These are phyloP conservation scores for Penicillium macrosclerotiorum DNA, from an alignment of 495 filamentous ascomycete genomes.

Conservation along the genomic window DNA sequence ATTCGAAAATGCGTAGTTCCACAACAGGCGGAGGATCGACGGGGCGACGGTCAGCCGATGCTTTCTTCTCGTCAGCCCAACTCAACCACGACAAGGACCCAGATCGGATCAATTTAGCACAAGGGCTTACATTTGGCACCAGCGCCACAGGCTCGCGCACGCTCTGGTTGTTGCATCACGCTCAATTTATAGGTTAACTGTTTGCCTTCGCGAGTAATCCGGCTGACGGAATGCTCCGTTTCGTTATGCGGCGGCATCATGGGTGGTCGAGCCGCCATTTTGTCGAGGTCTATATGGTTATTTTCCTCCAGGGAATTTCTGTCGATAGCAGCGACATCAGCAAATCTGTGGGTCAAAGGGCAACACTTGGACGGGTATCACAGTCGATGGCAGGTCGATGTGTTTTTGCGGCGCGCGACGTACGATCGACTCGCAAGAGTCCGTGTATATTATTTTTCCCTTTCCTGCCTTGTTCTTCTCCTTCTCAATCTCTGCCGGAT, in stretches of 20 bases:
- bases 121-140: constrained; percentile 81
- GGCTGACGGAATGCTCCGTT: constrained; percentile 54
- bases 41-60: constrained; percentile 91
- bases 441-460: no score
- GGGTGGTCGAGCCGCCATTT: constrained; percentile 35
- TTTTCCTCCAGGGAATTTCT: constrained; percentile 5
- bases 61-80: constrained; percentile 41
- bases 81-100: neutral
- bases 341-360: no score
- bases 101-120: neutral
- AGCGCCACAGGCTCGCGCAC: constrained; percentile 92
- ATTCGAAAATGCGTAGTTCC: constrained; percentile 85
- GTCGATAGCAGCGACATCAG: constrained; percentile 15
- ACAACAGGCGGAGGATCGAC: constrained; percentile 97
- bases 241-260: constrained; percentile 51
- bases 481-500: no score
- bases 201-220: constrained; percentile 76
- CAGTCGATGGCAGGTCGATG: neutral
- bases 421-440: constrained; percentile 11
- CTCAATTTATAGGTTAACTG: constrained; percentile 77
- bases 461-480: no score
- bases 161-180: constrained; percentile 92
- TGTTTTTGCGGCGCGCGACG: constrained; percentile 11
- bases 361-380: neutral
- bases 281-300: constrained; percentile 5